Evolutionary conservation across 2,329 filamentous ascomycete genomes (phyloP).

Genomic region (Endoconidiophora polonica): DNA sequence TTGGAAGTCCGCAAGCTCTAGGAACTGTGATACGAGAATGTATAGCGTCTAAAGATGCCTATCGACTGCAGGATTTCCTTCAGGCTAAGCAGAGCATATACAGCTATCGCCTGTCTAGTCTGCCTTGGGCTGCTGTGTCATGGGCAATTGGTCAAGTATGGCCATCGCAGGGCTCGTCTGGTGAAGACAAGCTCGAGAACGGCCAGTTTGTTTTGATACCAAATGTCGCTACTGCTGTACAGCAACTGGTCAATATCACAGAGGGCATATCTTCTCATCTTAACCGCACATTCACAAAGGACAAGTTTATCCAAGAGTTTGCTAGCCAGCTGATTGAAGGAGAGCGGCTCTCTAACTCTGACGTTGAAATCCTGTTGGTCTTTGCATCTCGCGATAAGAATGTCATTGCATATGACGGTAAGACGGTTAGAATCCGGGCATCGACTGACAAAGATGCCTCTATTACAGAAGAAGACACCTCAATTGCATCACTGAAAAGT

Average conservation of each 20-base stretch:
- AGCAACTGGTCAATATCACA: constrained; percentile 32
- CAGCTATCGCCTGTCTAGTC: constrained; percentile 44
- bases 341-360: constrained; percentile 38
- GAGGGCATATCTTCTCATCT: constrained; percentile 32
- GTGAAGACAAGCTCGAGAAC: constrained; percentile 38
- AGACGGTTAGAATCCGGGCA: constrained; percentile 58
- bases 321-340: constrained; percentile 32
- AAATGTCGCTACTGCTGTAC: constrained; percentile 43
- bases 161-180: constrained; percentile 31
- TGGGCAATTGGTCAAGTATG: constrained; percentile 64
- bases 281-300: constrained; percentile 50
- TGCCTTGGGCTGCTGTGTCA: constrained; percentile 52
- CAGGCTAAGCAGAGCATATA: constrained; percentile 53
- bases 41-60: constrained; percentile 48
- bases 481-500: constrained; percentile 70
- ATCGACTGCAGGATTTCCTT: constrained; percentile 55
- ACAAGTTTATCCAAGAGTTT: constrained; percentile 46
- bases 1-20: constrained; percentile 65
- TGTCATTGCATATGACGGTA: constrained; percentile 40
- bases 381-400: constrained; percentile 54
- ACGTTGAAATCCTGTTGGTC: constrained; percentile 52
- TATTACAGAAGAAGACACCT: constrained; percentile 63
- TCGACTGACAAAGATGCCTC: constrained; percentile 17
- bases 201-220: constrained; percentile 50
- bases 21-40: constrained; percentile 65